These are phyloP conservation scores for Fonsecaea multimorphosa DNA, from an alignment of 2,329 filamentous ascomycete genomes.

Conservation along the genomic window DNA sequence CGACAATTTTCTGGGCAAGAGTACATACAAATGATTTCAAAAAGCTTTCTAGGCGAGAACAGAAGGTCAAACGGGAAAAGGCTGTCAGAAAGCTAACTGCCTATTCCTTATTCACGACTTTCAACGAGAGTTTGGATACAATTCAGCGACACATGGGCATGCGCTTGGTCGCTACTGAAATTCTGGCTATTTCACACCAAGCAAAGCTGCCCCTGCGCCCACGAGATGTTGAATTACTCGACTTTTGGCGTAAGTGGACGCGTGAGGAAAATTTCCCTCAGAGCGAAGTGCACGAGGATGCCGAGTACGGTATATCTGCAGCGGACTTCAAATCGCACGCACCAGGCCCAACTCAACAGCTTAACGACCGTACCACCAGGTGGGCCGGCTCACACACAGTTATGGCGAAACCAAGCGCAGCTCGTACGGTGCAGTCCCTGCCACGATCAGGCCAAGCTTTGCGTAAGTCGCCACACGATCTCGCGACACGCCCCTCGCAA, in stretches of 20 bases:
- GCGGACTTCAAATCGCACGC: not conserved
- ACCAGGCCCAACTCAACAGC: not conserved
- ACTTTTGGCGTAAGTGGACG: not conserved
- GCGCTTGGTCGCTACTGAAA: slow-evolving; percentile 12
- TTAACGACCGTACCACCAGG: not conserved
- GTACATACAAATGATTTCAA: not conserved
- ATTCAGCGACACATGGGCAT: slow-evolving; percentile 12
- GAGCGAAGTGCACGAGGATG: not conserved
- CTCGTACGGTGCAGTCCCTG: not conserved
- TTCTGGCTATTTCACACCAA: slow-evolving; percentile 18
- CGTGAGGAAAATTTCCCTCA: not conserved
- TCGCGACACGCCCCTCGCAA: not conserved
- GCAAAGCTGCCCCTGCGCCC: slow-evolving; percentile 23
- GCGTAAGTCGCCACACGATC: not conserved
- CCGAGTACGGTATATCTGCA: not conserved
- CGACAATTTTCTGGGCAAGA: slow-evolving; percentile 5
- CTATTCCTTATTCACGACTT: slow-evolving; percentile 29
- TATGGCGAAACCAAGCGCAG: not conserved
- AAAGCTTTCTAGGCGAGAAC: slow-evolving; percentile 11
- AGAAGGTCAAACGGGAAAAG: slow-evolving; percentile 6
- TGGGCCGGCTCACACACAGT: not conserved
- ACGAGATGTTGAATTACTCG: slow-evolving; percentile 12
- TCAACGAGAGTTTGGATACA: slow-evolving; percentile 17
- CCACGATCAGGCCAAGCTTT: not conserved
- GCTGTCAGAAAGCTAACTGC: slow-evolving; percentile 12